Base-by-base conservation (phyloP, 345 rosid species). In the Pistacia integerrima region DNA sequence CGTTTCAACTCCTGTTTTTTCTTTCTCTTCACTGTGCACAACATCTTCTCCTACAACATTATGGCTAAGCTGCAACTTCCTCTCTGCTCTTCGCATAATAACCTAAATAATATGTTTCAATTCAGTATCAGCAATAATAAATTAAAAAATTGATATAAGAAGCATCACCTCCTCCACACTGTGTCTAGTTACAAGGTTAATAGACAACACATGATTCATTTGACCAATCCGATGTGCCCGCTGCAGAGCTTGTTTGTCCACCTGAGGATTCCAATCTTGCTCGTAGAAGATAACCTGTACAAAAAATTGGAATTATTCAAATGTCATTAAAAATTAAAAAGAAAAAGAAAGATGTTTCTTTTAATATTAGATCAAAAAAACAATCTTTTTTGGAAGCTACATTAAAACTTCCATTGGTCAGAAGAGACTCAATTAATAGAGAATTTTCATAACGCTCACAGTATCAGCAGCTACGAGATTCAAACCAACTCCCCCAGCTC, bases 231-330 rank as follows among this genome's bases (percentile, higher is more conserved):
- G 86, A 76, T 92, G 98, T 69, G 97, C 94, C 67, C 97, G 87
- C 81, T 94, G 98, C 84, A 94, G 79, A 78, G 97, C 98, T 82
- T 92, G 97, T 85, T 89, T 91, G 80, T 91, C 98, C 76, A 92
- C 97, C 79, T 94, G 98, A 52, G 97, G 98, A 77, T 94, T 94
- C 98, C 98, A 94, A 76, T 94, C 97, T 88, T 94, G 97, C 82
- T 94, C 98, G 18, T 88, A 94, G 81, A 92, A 91, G 78, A 94
- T 89, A 77, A 92, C 97, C 98, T 94, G 82, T 55, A 41, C 9
- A 72, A 72, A 25, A 13, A 65, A 79, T 56, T 25, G 79, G 74
- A 79, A 74, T 48, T 7, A 72, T 36, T 46, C 3, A 38, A 35
- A 72, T 61, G 30, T 35, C 58, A 38, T 61, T 61, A 8, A 61